phyloP scores from a whole-genome alignment of 331 rosid genomes.

The Saraca asoca region DNA sequence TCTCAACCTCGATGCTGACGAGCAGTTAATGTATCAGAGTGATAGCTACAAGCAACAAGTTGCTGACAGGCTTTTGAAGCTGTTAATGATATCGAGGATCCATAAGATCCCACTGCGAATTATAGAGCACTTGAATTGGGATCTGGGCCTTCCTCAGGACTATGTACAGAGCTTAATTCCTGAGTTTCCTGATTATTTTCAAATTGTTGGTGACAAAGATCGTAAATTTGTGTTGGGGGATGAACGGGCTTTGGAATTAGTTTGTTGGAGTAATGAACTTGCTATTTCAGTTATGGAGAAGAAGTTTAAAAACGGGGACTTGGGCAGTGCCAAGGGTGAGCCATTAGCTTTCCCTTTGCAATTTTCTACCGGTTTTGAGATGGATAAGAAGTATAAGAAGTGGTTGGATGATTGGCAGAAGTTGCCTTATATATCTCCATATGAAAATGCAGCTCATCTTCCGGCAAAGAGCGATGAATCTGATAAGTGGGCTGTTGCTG shows the following conservation, averaged over 20 bases:
- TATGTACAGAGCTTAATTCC: conserved; percentile 49
- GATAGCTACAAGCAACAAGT: conserved; percentile 49
- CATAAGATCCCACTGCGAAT: conserved; percentile 52
- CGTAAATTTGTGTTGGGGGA: conserved; percentile 31
- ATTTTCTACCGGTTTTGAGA: conserved; percentile 68
- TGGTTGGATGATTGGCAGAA: conserved; percentile 82
- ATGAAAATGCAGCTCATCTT: conserved; percentile 67
- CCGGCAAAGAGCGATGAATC: conserved; percentile 60
- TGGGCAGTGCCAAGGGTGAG: conserved; percentile 19
- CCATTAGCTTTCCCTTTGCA: conserved; percentile 53
- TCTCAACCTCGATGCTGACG: conserved; percentile 54
- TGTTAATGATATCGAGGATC: conserved; percentile 63
- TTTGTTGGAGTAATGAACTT: conserved; percentile 72
- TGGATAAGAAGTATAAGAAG: conserved; percentile 70
- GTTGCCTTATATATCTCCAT: conserved; percentile 74
- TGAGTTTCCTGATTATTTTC: conserved; percentile 79
- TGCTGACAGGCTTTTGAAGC: conserved; percentile 67
- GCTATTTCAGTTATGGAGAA: conserved; percentile 62
- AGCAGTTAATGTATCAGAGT: conserved; percentile 49
- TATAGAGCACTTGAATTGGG: conserved; percentile 65
- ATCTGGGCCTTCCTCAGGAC: conserved; percentile 75
- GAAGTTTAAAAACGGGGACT: conserved; percentile 30
- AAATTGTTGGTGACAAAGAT: conserved; percentile 28
- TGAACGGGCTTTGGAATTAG: conserved; percentile 60
- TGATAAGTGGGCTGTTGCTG: conserved; percentile 70